phyloP scores from a whole-genome alignment of 2,329 filamentous ascomycete species.

The Truncatella angustata region DNA sequence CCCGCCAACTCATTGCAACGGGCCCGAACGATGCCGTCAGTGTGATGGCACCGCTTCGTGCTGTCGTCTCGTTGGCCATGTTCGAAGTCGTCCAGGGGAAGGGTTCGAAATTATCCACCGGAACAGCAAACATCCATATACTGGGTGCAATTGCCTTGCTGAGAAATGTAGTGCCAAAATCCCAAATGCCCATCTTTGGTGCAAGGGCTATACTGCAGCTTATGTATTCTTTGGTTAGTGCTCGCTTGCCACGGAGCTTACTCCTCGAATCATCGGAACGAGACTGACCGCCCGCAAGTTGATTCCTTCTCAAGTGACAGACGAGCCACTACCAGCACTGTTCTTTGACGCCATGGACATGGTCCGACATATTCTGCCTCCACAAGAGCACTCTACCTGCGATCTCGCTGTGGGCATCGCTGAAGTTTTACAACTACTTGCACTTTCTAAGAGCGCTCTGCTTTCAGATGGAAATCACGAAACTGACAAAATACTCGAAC shows the following conservation, averaged over 20 bases:
- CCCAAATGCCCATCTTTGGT: conserved; percentile 38
- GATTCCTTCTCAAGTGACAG: conserved; percentile 41
- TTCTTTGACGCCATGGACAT: conserved; percentile 43
- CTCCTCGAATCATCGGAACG: background rate
- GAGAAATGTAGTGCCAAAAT: conserved; percentile 41
- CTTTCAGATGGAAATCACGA: conserved; percentile 36
- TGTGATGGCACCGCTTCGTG: conserved; percentile 45
- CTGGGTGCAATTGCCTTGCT: conserved; percentile 59
- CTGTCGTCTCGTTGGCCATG: conserved; percentile 57
- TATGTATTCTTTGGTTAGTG: conserved; percentile 52
- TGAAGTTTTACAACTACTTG: conserved; percentile 38
- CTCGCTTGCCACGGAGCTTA: background rate
- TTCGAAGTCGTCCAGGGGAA: conserved; percentile 53
- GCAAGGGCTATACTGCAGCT: conserved; percentile 54
- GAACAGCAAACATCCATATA: conserved; percentile 56
- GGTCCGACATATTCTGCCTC: conserved; percentile 32
- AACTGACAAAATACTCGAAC: conserved; percentile 34
- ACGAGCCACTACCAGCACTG: conserved; percentile 35
- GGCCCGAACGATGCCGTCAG: conserved; percentile 28
- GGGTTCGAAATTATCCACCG: conserved; percentile 43
- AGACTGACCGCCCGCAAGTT: conserved; percentile 31
- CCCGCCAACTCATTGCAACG: conserved; percentile 37
- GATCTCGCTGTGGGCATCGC: conserved; percentile 40
- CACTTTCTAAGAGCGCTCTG: conserved; percentile 30
- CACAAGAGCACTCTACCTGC: conserved; percentile 36